Conservation (phyloP, 83 land plant species). For the Larix sibirica region DNA sequence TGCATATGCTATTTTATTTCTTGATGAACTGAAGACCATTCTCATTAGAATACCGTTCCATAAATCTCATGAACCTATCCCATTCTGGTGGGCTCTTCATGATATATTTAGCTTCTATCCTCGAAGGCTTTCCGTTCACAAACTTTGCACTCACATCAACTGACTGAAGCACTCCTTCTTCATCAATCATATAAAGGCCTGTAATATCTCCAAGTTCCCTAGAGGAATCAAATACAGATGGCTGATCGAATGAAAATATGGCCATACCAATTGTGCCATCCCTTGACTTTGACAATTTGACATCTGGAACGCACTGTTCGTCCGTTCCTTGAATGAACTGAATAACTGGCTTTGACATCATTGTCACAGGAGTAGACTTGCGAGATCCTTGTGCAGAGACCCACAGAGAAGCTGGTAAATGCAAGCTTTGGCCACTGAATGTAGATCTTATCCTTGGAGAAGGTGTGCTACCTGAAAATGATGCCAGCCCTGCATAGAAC, state of each 20-base stretch:
- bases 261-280: constrained; percentile 96
- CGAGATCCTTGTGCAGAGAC: not conserved
- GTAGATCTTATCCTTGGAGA: constrained; percentile 24
- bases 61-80: constrained; percentile 99
- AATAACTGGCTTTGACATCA: constrained; percentile 74
- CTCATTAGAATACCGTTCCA: constrained; percentile 93
- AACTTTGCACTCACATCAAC: constrained; percentile 98
- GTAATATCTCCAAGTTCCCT: constrained; percentile 95
- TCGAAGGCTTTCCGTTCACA: constrained; percentile 90
- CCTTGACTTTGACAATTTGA: constrained; percentile 81
- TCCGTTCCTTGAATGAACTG: constrained; percentile 95
- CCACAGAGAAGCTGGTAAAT: constrained; percentile 1
- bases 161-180: constrained; percentile 91
- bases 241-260: constrained; percentile 78
- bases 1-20: constrained; percentile 39
- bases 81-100: constrained; percentile 84
- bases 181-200: constrained; percentile 97
- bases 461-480: not conserved
- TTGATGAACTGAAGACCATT: constrained; percentile 94
- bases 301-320: constrained; percentile 94
- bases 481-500: not conserved
- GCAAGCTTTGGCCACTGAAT: constrained; percentile 33
- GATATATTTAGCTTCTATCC: constrained; percentile 84
- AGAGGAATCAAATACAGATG: constrained; percentile 96
- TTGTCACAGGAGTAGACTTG: constrained; percentile 22